These are phyloP conservation scores for Metschnikowia gruessii DNA, from an alignment of 805 yeast genomes.

Conservation along the genomic window DNA sequence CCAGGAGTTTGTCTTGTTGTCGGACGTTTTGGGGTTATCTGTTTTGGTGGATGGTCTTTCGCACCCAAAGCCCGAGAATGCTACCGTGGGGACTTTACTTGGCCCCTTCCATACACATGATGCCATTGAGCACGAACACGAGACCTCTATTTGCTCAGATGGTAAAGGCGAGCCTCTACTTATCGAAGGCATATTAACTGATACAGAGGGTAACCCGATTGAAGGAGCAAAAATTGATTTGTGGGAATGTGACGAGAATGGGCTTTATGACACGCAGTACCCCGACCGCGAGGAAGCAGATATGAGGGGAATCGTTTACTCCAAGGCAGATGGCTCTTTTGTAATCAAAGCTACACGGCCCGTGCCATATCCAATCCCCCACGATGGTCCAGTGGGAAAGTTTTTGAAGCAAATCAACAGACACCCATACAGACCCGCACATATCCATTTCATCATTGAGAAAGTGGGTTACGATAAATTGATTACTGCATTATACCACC, in stretches of 20 bases:
- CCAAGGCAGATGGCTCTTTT: constrained; percentile 15
- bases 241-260: constrained; percentile 26
- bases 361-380: constrained; percentile 10
- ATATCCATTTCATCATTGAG: constrained; percentile 24
- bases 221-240: constrained; percentile 20
- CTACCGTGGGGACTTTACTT: constrained; percentile 23
- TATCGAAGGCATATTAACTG: constrained; percentile 21
- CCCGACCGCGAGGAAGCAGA: constrained; percentile 20
- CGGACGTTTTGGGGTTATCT: constrained; percentile 22
- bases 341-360: constrained; percentile 9
- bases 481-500: constrained; percentile 22
- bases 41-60: constrained; percentile 23
- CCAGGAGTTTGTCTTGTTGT: constrained; percentile 22
- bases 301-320: constrained; percentile 21
- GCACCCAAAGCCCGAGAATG: constrained; percentile 23
- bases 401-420: constrained; percentile 6
- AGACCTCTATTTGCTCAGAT: constrained; percentile 18
- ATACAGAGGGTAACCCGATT: constrained; percentile 18
- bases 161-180: constrained; percentile 24
- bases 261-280: constrained; percentile 24
- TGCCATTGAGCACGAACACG: constrained; percentile 20
- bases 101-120: constrained; percentile 27
- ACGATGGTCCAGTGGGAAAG: constrained; percentile 10
- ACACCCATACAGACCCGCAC: constrained; percentile 14
- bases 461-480: constrained; percentile 21